A percentile compares a stretch with the other conserved stretches of the same genome.
phyloP scores from a whole-genome alignment of 2,329 filamentous ascomycete species.

The Trichoderma sp. region DNA sequence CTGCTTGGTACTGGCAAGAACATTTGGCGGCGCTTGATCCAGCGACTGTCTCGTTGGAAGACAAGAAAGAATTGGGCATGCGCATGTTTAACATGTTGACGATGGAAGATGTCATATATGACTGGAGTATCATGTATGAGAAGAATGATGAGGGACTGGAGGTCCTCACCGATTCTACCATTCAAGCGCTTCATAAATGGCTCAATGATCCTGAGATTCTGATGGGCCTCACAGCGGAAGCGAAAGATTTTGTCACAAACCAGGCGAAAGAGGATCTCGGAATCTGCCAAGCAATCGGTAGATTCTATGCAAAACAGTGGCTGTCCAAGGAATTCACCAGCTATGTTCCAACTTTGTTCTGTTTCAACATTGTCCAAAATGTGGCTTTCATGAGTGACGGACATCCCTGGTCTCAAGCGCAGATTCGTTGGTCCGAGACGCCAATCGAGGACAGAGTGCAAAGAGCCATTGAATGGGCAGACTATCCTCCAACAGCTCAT shows the following conservation, averaged over 20 bases:
- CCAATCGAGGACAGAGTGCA: conserved; percentile 42
- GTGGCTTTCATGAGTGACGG: conserved; percentile 47
- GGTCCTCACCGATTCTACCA: conserved; percentile 47
- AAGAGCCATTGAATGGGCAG: conserved; percentile 45
- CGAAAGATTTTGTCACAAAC: conserved; percentile 39
- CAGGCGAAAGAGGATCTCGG: conserved; percentile 36
- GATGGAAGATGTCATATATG: conserved; percentile 42
- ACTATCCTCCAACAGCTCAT: conserved; percentile 42
- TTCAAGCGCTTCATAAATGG: conserved; percentile 44
- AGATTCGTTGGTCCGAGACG: conserved; percentile 44
- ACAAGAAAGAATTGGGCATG: conserved; percentile 43
- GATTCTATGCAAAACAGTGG: conserved; percentile 47
- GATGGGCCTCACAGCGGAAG: conserved; percentile 38
- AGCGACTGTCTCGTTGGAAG: conserved; percentile 32
- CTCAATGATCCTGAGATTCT: conserved; percentile 42
- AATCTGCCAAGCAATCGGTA: conserved; percentile 46
- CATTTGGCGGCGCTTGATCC: conserved; percentile 45
- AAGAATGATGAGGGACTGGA: conserved; percentile 49
- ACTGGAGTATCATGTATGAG: conserved; percentile 48
- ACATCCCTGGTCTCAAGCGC: conserved; percentile 44
- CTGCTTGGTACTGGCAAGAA: conserved; percentile 52
- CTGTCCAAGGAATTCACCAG: conserved; percentile 41
- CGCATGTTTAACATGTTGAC: conserved; percentile 46
- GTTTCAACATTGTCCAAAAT: conserved; percentile 50
- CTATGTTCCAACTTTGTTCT: conserved; percentile 48